A percentile compares a stretch with the other conserved stretches of the same genome.
Conservation (phyloP, 345 rosid genomes). For the Gossypium raimondii region DNA sequence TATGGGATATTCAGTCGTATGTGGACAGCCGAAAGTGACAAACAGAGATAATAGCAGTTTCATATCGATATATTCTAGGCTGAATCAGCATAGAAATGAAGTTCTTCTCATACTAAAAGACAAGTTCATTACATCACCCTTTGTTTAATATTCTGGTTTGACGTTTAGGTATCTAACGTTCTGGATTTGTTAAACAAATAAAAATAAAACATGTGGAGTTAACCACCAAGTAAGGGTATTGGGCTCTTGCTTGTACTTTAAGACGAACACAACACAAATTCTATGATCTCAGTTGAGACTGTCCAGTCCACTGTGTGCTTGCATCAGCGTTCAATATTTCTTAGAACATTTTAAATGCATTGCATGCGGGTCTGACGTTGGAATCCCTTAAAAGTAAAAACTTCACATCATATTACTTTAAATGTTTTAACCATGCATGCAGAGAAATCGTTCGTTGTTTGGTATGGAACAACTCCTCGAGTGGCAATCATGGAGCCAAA, state of each 20-base stretch:
- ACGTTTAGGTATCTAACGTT: background rate
- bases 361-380: background rate
- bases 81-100: background rate
- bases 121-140: background rate
- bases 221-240: background rate
- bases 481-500: slow-evolving; percentile 26
- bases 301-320: too few relatives aligned
- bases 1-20: background rate
- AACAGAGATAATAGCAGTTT: background rate
- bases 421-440: slow-evolving; percentile 16
- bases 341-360: background rate
- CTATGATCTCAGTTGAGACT: too few relatives aligned
- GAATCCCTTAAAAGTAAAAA: background rate
- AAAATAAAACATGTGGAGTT: background rate
- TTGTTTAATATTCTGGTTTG: background rate
- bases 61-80: background rate
- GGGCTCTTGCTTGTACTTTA: background rate
- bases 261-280: background rate
- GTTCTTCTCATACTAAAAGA: background rate
- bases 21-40: background rate
- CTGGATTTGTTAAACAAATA: background rate
- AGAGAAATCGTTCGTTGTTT: slow-evolving; percentile 23
- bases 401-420: background rate
- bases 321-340: background rate
- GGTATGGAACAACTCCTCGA: slow-evolving; percentile 27